Evolutionary conservation across 208 protist species (phyloP).

Genomic region (Trypanosoma grayi): DNA sequence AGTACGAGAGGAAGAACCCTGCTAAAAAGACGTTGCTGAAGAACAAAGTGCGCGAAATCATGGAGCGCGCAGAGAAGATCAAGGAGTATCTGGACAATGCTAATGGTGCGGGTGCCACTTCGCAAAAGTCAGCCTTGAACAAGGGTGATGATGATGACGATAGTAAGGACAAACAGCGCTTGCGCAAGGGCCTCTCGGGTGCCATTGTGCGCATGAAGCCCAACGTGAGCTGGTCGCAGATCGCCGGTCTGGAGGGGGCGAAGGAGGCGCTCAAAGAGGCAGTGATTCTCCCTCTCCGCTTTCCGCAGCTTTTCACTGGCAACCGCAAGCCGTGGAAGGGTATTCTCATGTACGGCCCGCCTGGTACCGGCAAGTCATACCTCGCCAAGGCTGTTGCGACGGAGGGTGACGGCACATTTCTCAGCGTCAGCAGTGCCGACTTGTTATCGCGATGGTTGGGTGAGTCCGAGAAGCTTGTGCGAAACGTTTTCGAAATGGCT

Average conservation of each 20-base stretch:
- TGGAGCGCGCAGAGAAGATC: conserved; percentile 95
- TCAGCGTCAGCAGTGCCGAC: conserved; percentile 89
- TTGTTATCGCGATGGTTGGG: conserved; percentile 93
- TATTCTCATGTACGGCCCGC: conserved; percentile 92
- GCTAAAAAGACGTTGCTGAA: conserved; percentile 92
- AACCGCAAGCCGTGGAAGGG: conserved; percentile 91
- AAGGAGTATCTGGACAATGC: conserved; percentile 92
- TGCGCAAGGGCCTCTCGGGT: conserved; percentile 76
- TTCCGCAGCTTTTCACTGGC: conserved; percentile 93
- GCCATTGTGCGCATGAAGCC: conserved; percentile 80
- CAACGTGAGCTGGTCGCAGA: conserved; percentile 88
- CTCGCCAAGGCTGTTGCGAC: conserved; percentile 92
- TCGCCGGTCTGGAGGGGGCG: conserved; percentile 87
- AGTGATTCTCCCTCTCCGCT: conserved; percentile 87
- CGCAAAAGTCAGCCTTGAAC: conserved; percentile 59
- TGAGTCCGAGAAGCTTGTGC: conserved; percentile 93
- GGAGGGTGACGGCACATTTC: conserved; percentile 89
- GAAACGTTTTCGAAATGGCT: conserved; percentile 93
- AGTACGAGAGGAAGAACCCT: conserved; percentile 94
- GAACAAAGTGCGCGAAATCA: conserved; percentile 91
- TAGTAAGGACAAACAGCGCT: conserved; percentile 89
- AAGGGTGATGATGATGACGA: conserved; percentile 86
- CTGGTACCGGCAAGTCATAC: conserved; percentile 93
- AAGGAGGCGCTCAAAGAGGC: conserved; percentile 93
- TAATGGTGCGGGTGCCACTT: conserved; percentile 27